Base-by-base conservation (phyloP, 768 basidiomycete species). In the Dentipellis sp. region DNA sequence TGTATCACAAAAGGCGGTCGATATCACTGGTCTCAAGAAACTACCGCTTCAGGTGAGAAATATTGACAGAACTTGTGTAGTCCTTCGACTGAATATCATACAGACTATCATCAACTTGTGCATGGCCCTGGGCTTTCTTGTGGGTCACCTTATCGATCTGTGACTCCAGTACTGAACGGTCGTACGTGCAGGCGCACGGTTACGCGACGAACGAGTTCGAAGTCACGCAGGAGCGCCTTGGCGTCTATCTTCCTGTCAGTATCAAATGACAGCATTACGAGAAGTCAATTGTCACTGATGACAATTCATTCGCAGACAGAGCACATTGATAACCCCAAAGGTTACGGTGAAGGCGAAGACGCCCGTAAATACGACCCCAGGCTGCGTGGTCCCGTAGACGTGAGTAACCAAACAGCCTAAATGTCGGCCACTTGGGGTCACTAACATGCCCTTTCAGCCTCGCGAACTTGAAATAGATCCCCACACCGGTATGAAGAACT, bases 251-350 rank as follows among this genome's bases (percentile, higher is more conserved):
- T 29, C 91, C 91, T 0, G 87, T 86, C 52, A 60, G 75, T 76
- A 3, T 54, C 56, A 42, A 37, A 34, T 37, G 36, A 9, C 9
- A 22, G 34, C 17, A 10, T 16, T 5, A 17, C 21, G 23, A 36
- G 11, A 3, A 29, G 29, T 22, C 11, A 34, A 21, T 39, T 39
- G 40, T 53, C 35, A 46, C 21, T 45, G 34, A 35, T 38, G 29
- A 6, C 29, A 6, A 29, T 19, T 34, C 38, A 8, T n/a, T 29
- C 48, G 29, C 38, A 88, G 83, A 80, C 78, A 0, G 88, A 93
- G 67, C 92, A 95, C 67, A 93, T 94, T 64, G 92, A 95, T 66
- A 95, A 95, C 64, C 92, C 91, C 1, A 91, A 88, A 68, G 91
- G 91, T 11, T 94, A 93, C 63, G 90, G 86, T 0, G 83, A 83